phyloP scores from a whole-genome alignment of 225 moss, liverwort and hornwort genomes.

The Bryum argenteum region DNA sequence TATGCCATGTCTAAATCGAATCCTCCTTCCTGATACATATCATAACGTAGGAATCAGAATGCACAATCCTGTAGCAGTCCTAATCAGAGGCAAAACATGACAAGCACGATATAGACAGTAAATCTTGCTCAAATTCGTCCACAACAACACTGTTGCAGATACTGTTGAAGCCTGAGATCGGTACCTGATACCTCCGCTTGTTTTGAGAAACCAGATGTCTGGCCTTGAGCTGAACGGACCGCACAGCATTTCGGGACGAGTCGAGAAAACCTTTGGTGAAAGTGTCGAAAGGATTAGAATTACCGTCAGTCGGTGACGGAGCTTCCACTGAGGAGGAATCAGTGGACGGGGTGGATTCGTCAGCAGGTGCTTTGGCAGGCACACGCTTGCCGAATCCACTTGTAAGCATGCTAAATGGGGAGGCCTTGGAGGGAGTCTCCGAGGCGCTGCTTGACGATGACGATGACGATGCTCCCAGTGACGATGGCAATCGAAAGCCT shows the following conservation, averaged over 20 bases:
- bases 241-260: constrained; percentile 88
- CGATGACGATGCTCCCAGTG: constrained; percentile 38
- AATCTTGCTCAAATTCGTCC: not conserved
- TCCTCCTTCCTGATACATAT: constrained; percentile 83
- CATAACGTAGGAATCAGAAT: not conserved
- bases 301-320: constrained; percentile 54
- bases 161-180: not conserved
- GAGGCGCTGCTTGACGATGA: not conserved
- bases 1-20: constrained; percentile 97
- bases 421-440: constrained; percentile 44
- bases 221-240: constrained; percentile 89
- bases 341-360: constrained; percentile 61
- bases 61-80: not conserved
- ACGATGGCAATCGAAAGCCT: constrained; percentile 52
- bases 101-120: not conserved
- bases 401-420: constrained; percentile 57
- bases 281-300: constrained; percentile 80
- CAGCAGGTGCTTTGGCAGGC: constrained; percentile 67
- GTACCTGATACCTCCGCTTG: constrained; percentile 99
- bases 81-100: not conserved
- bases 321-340: constrained; percentile 53
- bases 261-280: constrained; percentile 87
- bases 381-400: constrained; percentile 83
- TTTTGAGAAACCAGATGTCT: constrained; percentile 98
- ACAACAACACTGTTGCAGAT: not conserved